These are phyloP conservation scores for Leccinum pellstonianum DNA, from an alignment of 768 basidiomycete species.

Conservation along the genomic window DNA sequence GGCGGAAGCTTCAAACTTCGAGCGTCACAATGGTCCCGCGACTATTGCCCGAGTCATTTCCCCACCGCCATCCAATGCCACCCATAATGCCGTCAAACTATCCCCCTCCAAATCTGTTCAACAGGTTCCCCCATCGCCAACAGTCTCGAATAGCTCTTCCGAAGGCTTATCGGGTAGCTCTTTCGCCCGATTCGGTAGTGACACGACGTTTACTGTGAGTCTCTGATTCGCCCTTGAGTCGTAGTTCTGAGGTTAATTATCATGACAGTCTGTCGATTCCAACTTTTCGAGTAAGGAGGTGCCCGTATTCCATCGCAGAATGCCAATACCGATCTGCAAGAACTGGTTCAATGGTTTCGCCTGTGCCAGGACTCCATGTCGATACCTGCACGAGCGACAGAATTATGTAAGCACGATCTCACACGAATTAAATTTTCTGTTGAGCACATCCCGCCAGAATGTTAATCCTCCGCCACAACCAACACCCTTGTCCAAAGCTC, in stretches of 20 bases:
- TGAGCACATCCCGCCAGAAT: slow-evolving; percentile 2
- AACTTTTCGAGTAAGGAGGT: slow-evolving; percentile 1
- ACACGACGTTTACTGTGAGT: slow-evolving; percentile 25
- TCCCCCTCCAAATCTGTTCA: background rate
- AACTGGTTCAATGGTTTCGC: background rate
- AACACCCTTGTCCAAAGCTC: background rate
- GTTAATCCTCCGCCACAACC: background rate
- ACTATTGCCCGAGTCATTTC: background rate
- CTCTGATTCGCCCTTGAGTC: background rate
- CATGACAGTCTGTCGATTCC: slow-evolving; percentile 21
- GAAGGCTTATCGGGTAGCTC: slow-evolving; percentile 19
- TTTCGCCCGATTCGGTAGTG: slow-evolving; percentile 11
- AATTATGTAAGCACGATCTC: slow-evolving; percentile 8
- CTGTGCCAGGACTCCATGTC: background rate
- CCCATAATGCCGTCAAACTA: slow-evolving; percentile 10
- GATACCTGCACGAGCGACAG: slow-evolving; percentile 9
- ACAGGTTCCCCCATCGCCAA: slow-evolving; percentile 14
- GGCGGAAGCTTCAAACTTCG: background rate
- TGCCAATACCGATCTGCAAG: background rate
- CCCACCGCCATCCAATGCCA: slow-evolving; percentile 4
- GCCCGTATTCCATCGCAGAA: background rate
- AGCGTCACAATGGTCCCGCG: slow-evolving; percentile 9
- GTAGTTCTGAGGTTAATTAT: background rate
- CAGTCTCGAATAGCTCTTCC: slow-evolving; percentile 12
- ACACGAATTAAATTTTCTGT: background rate